These are phyloP conservation scores for Saturnispora zaruensis DNA, from an alignment of 805 yeast genomes.

Conservation along the genomic window DNA sequence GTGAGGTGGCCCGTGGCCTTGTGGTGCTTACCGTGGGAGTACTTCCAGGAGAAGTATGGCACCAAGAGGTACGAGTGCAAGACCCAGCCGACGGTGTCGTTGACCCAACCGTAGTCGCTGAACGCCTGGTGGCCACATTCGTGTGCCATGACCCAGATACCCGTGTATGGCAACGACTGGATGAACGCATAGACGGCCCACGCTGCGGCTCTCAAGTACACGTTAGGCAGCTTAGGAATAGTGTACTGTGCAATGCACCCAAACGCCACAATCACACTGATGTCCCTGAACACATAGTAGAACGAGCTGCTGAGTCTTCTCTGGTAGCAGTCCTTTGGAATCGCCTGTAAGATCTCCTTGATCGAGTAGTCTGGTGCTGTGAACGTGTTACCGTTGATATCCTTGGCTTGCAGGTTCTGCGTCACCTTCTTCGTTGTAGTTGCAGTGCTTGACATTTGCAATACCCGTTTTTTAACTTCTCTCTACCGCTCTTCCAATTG, in stretches of 20 bases:
- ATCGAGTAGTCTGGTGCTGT: constrained; percentile 69
- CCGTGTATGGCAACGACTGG: constrained; percentile 65
- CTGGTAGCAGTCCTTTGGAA: constrained; percentile 69
- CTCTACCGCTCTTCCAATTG: not conserved
- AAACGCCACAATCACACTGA: constrained; percentile 37
- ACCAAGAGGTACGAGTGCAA: constrained; percentile 72
- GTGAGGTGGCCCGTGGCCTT: constrained; percentile 80
- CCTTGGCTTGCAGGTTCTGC: constrained; percentile 37
- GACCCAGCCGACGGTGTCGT: constrained; percentile 77
- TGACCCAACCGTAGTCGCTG: constrained; percentile 59
- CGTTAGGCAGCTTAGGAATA: constrained; percentile 42
- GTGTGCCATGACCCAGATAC: constrained; percentile 81
- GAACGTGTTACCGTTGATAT: constrained; percentile 58
- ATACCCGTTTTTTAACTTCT: not conserved
- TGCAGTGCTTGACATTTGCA: constrained; percentile 4
- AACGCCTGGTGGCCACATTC: constrained; percentile 91
- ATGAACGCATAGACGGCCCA: constrained; percentile 50
- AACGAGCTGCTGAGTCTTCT: constrained; percentile 48
- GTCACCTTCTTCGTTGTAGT: constrained; percentile 30
- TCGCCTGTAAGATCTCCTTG: constrained; percentile 63
- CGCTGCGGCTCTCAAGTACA: constrained; percentile 39
- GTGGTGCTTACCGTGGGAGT: constrained; percentile 79
- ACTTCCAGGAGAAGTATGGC: constrained; percentile 85
- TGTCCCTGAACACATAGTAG: constrained; percentile 61
- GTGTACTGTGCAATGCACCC: constrained; percentile 46